Conservation (phyloP, 768 basidiomycete species). For the Hebeloma cylindrosporum region DNA sequence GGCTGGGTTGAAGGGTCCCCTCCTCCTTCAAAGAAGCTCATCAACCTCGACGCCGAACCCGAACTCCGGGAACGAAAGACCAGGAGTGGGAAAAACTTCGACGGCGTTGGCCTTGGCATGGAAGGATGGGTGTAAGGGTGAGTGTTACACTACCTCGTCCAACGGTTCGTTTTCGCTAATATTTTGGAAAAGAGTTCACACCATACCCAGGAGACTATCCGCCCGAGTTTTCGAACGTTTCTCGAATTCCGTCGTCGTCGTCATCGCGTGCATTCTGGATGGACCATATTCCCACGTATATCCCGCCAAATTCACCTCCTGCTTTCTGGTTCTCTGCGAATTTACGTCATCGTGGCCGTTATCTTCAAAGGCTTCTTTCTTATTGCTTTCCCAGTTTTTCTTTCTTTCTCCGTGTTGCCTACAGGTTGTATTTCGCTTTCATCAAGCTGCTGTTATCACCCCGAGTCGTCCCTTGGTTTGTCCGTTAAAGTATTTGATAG, state of each 20-base stretch:
- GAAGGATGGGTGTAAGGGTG: conserved; percentile 72
- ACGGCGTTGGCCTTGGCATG: conserved; percentile 76
- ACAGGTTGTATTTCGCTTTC: too few species aligned
- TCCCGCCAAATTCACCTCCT: conserved; percentile 15
- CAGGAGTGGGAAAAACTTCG: conserved; percentile 84
- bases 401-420: conserved; percentile 14
- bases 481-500: too few species aligned
- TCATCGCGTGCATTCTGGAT: conserved; percentile 16
- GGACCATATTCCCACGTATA: conserved; percentile 22
- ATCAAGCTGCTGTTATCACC: too few species aligned
- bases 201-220: conserved; percentile 25
- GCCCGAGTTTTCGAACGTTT: conserved; percentile 22
- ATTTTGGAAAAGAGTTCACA: conserved; percentile 25
- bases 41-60: conserved; percentile 75
- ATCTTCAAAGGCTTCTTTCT: conserved; percentile 8
- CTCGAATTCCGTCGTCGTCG: conserved; percentile 23
- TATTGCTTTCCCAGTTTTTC: conserved; percentile 12
- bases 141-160: conserved; percentile 34
- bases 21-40: conserved; percentile 75
- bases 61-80: conserved; percentile 73
- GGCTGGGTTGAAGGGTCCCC: conserved; percentile 89
- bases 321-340: conserved; percentile 16
- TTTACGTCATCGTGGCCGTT: conserved; percentile 15
- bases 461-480: too few species aligned
- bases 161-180: conserved; percentile 55